Percentiles rank a stretch among this genome's conserved stretches.
phyloP scores from a whole-genome alignment of 805 yeast genomes.

The Candida suzukii region DNA sequence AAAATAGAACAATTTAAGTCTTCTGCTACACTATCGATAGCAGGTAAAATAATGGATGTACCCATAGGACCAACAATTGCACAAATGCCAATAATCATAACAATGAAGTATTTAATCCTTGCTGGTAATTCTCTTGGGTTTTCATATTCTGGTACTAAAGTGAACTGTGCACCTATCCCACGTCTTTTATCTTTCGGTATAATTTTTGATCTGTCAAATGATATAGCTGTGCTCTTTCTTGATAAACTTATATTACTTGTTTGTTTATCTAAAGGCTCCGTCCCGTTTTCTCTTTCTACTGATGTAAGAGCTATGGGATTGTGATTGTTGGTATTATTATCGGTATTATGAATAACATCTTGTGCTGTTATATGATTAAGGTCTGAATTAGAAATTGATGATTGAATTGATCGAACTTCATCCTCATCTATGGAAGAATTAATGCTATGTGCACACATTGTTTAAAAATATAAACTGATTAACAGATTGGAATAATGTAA shows the following conservation, averaged over 20 bases:
- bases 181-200: conserved; percentile 41
- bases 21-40: conserved; percentile 50
- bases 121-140: conserved; percentile 63
- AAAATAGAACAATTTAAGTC: conserved; percentile 51
- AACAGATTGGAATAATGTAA: too few species aligned
- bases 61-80: conserved; percentile 88
- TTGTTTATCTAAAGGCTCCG: not conserved
- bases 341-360: too few species aligned
- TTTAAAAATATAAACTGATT: too few species aligned
- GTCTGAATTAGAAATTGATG: too few species aligned
- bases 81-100: conserved; percentile 61
- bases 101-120: conserved; percentile 43
- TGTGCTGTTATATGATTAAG: too few species aligned
- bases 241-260: conserved; percentile 2
- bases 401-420: too few species aligned
- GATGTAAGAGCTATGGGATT: too few species aligned
- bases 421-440: too few species aligned
- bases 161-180: conserved; percentile 47
- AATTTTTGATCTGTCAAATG: conserved; percentile 17
- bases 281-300: too few species aligned
- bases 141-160: conserved; percentile 61
- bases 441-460: too few species aligned
- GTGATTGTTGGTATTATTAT: too few species aligned
- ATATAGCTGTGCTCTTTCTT: conserved; percentile 9
- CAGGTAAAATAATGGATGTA: conserved; percentile 76